phyloP scores from a whole-genome alignment of 495 filamentous ascomycete genomes.

The Oidiodendron maius region DNA sequence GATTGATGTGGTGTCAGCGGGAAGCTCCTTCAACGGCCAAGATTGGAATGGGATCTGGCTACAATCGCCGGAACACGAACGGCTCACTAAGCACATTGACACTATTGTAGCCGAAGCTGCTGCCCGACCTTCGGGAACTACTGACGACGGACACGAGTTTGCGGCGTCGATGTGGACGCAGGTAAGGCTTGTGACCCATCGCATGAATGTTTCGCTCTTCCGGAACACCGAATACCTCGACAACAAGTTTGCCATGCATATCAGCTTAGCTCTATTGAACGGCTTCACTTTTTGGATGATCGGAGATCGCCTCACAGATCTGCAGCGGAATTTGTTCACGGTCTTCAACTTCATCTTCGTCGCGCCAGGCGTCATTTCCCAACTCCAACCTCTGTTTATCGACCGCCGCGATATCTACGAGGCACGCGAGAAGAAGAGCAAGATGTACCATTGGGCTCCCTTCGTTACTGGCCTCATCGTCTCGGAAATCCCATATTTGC shows the following conservation, averaged over 20 bases:
- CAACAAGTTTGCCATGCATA: slow-evolving; percentile 31
- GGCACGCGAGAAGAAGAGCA: slow-evolving; percentile 61
- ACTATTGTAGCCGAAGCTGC: slow-evolving; percentile 41
- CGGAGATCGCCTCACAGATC: slow-evolving; percentile 19
- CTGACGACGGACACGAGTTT: slow-evolving; percentile 42
- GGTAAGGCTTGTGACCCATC: slow-evolving; percentile 25
- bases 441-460: slow-evolving; percentile 67
- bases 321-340: slow-evolving; percentile 25
- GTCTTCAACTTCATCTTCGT: slow-evolving; percentile 27
- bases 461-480: slow-evolving; percentile 41
- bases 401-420: slow-evolving; percentile 58
- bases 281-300: slow-evolving; percentile 42
- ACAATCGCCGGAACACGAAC: slow-evolving; percentile 27
- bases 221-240: slow-evolving; percentile 35
- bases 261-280: slow-evolving; percentile 40
- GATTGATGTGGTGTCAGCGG: slow-evolving; percentile 50
- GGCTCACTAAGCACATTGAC: slow-evolving; percentile 38
- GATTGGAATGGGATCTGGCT: slow-evolving; percentile 44
- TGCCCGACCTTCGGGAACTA: slow-evolving; percentile 14
- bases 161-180: slow-evolving; percentile 31
- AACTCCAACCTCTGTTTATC: slow-evolving; percentile 65
- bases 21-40: slow-evolving; percentile 52
- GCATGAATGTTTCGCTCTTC: slow-evolving; percentile 31
- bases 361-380: slow-evolving; percentile 21
- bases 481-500: slow-evolving; percentile 52